Percentiles rank a stretch among this genome's conserved stretches.
These are phyloP conservation scores for Immersiporthe knoxdaviesiana DNA, from an alignment of 2,329 filamentous ascomycete species.

Conservation along the genomic window DNA sequence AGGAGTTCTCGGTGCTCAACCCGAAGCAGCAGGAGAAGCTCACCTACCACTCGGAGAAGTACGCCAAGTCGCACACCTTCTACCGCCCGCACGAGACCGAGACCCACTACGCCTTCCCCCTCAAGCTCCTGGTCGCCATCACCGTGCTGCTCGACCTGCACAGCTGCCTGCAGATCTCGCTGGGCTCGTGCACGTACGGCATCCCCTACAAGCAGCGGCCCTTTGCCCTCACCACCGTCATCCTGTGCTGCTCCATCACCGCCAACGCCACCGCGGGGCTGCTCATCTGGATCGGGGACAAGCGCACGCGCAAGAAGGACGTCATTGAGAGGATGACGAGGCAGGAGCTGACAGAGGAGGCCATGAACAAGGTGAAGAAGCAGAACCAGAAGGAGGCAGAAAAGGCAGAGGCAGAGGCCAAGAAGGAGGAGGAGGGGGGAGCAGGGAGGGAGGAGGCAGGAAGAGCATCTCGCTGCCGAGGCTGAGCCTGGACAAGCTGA, in stretches of 20 bases:
- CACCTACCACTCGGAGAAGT: constrained; percentile 77
- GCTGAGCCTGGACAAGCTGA: constrained; percentile 26
- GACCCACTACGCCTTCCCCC: constrained; percentile 79
- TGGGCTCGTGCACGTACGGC: constrained; percentile 78
- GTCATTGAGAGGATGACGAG: constrained; percentile 76
- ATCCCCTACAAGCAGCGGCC: constrained; percentile 73
- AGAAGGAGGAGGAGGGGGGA: constrained; percentile 17
- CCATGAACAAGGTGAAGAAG: constrained; percentile 54
- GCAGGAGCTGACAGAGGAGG: constrained; percentile 71
- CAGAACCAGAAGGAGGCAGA: constrained; percentile 44
- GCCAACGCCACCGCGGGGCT: constrained; percentile 79
- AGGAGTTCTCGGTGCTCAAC: constrained; percentile 64
- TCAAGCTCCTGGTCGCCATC: constrained; percentile 73
- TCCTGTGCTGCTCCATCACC: constrained; percentile 77
- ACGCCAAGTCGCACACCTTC: constrained; percentile 82
- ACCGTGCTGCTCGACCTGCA: constrained; percentile 81
- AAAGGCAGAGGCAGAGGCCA: constrained; percentile 20
- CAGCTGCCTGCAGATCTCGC: constrained; percentile 77
- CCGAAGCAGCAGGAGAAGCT: constrained; percentile 69
- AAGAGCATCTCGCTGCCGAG: constrained; percentile 21
- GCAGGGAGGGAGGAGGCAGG: constrained; percentile 7
- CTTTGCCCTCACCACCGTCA: constrained; percentile 75
- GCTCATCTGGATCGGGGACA: constrained; percentile 76
- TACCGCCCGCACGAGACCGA: constrained; percentile 87
- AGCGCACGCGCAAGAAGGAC: constrained; percentile 81